Conservation (phyloP, 495 filamentous ascomycete genomes). For the Talaromyces liani region DNA sequence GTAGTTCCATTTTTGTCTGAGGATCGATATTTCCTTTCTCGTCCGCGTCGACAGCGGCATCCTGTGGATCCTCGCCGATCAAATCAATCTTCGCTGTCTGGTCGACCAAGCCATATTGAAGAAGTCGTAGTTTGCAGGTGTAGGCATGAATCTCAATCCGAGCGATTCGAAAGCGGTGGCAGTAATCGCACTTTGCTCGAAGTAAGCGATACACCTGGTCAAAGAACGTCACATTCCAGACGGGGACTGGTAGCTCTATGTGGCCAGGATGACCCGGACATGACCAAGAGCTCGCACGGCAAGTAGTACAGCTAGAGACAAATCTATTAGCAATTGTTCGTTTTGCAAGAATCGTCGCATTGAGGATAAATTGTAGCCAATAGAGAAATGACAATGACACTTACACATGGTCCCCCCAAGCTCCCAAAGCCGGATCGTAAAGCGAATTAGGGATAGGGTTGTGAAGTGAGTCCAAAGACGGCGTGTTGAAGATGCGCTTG, state of each 20-base stretch:
- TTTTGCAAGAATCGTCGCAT: neutral
- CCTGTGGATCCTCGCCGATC: conserved; percentile 32
- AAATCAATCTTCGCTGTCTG: conserved; percentile 63
- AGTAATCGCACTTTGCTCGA: conserved; percentile 82
- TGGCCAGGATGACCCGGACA: conserved; percentile 94
- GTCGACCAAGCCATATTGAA: conserved; percentile 75
- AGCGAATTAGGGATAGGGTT: conserved; percentile 83
- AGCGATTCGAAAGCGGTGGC: conserved; percentile 70
- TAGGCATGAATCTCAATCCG: conserved; percentile 66
- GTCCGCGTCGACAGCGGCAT: conserved; percentile 39
- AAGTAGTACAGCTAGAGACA: conserved; percentile 72
- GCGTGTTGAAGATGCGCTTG: conserved; percentile 81
- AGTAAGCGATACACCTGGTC: conserved; percentile 80
- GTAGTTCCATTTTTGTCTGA: conserved; percentile 55
- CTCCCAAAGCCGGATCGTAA: conserved; percentile 89
- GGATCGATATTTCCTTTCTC: conserved; percentile 49
- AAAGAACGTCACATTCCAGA: conserved; percentile 92
- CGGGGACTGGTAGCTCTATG: conserved; percentile 84
- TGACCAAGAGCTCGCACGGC: conserved; percentile 63
- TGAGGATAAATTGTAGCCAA: neutral
- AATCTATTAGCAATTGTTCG: conserved; percentile 14
- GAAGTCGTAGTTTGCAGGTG: conserved; percentile 75
- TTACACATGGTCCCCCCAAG: conserved; percentile 76
- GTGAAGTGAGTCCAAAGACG: conserved; percentile 80
- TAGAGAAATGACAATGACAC: conserved; percentile 18